Evolutionary conservation across 306 rosid genomes (phyloP).

Genomic region (Cucurbita argyrosperma): DNA sequence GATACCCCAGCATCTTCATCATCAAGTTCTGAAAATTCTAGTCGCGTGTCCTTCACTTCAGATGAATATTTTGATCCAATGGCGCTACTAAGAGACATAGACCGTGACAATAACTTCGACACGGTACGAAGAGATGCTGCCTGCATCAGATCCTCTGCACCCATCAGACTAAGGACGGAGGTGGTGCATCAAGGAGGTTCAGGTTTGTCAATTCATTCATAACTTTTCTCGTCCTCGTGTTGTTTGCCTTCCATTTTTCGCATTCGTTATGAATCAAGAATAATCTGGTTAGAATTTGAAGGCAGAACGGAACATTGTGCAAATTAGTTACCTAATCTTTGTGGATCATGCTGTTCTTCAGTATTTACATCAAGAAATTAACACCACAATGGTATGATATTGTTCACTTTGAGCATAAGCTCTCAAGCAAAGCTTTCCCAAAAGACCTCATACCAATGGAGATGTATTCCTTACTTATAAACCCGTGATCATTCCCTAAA

Average conservation of each 20-base stretch:
- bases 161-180: constrained; percentile 14
- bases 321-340: neutral
- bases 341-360: neutral
- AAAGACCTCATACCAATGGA: no score
- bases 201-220: constrained; percentile 11
- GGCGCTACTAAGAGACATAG: constrained; percentile 18
- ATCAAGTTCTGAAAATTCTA: constrained; percentile 27
- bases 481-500: no score
- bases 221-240: neutral
- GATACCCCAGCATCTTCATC: constrained; percentile 16
- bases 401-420: no score
- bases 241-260: neutral
- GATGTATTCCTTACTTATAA: no score
- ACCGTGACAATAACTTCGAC: neutral
- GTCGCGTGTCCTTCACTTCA: constrained; percentile 25
- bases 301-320: neutral
- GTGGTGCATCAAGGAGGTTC: constrained; percentile 10
- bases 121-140: constrained; percentile 3
- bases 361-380: neutral
- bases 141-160: constrained; percentile 15
- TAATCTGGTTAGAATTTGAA: neutral
- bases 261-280: neutral
- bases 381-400: no score
- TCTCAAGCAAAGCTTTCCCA: no score
- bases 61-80: constrained; percentile 21